Evolutionary conservation across 2,329 filamentous ascomycete species (phyloP), one percentile per base, ranked within the genome.

Genomic region (Achaetomium macrosporum): DNA sequence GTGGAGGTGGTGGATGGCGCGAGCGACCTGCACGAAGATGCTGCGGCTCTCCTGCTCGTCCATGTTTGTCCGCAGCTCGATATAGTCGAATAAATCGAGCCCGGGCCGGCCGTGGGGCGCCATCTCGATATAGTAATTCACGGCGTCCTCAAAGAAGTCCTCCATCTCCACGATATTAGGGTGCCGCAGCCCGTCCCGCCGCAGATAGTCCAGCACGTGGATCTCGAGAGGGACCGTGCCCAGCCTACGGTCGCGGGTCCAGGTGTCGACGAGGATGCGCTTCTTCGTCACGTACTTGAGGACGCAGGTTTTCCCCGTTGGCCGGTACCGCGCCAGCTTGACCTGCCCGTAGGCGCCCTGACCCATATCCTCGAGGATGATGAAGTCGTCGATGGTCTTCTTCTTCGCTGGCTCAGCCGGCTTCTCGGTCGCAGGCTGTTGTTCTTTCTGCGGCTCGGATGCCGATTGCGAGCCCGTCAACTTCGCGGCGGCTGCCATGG

Each of bases 91-190:
- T 2, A 99, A 78, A 68, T 99, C 93, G 91, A 99, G 97, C 12
- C 93, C 93, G 0, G 93, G 93, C 36, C 96, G 76, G 1, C 93
- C 93, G 64, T 97, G 93, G 0, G 93, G 93, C 13, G 88, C 79
- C 90, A 97, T 99, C 69, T 97, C 93, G 62, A 99, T 99, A 70
- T 99, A 99, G 72, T 99, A 99, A 66, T 99, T 97, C 63, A 84
- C 76, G 58, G 89, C 84, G 61, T 95, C 89, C 67, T 87, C 84
- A 61, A 87, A 87, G 66, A 87, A 87, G 57, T 83, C 82, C 55
- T 83, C 77, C 83, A 87, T 87, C 67, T 87, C 83, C 15, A 87
- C 81, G 61, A 87, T 86, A 61, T 87, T 87, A 49, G 81, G 79
- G 61, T 87, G 84, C 42, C 74, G 75, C 30, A 85, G 72, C 41